Evolutionary conservation across 768 basidiomycete genomes (phyloP), one percentile per base, ranked within the genome.

Genomic region (Fomitopsis serialis): DNA sequence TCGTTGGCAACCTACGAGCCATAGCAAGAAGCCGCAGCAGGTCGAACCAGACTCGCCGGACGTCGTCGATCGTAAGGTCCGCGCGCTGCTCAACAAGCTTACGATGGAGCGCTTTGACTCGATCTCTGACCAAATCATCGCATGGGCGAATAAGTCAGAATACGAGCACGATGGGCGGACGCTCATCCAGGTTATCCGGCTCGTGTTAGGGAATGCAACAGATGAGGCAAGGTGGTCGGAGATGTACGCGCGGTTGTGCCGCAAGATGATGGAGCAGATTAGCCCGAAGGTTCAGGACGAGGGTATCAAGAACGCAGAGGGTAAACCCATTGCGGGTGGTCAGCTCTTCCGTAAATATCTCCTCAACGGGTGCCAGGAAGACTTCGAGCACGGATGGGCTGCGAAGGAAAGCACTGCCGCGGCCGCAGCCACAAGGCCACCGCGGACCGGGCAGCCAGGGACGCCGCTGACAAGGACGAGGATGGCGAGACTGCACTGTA

Each of bases 81-180:
- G 89, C 70, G 75, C 76, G 48, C 73, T 97, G 53, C 85, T 98
- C 62, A 96, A 98, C 80, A 97, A 93, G 74, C 81, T 98, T 34
- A 95, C 95, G 13, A 89, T 94, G 84, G 93, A 98, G 76, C 89
- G 89, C 60, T 98, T 98, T 77, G 91, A 94, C 60, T 85, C 90
- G 8, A 97, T 98, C 65, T 95, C 94, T 2, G 84, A 90, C 65
- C 93, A 98, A 69, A 96, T 98, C 67, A 88, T 98, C 58, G 70
- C 79, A 9, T 98, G 93, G 92, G 95, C 94, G 27, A 96, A 98
- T 79, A 91, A 82, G 73, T 91, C 88, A 3, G 85, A 87, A 74
- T 81, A 87, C 63, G 93, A 98, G 78, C 89, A 84, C 66, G 92
- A 98, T 64, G 93, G 94, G 2, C 83, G 88, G 59, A 96, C 94